Evolutionary conservation across 306 rosid genomes (phyloP).

Genomic region (Clitoria ternatea): DNA sequence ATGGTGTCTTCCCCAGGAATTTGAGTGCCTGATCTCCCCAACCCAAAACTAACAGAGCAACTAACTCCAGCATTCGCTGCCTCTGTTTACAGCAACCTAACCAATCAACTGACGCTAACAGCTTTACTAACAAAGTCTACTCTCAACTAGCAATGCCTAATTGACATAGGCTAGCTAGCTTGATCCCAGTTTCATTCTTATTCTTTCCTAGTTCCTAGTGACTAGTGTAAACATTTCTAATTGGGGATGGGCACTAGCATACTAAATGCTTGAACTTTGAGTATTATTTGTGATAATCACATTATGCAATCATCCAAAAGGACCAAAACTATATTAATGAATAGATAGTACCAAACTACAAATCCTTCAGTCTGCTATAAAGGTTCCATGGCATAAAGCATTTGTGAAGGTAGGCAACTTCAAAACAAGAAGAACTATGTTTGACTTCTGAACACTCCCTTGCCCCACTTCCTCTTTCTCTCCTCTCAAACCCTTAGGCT

Average conservation of each 20-base stretch:
- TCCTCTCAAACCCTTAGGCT: not conserved
- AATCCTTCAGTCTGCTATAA: too few relatives aligned
- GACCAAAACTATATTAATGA: not conserved
- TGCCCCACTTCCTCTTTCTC: not conserved
- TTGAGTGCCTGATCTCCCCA: not conserved
- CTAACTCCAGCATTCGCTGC: not conserved
- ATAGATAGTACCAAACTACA: not conserved
- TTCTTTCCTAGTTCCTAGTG: not conserved
- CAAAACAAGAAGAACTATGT: not conserved
- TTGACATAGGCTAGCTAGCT: not conserved
- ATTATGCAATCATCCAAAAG: not conserved
- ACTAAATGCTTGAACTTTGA: not conserved
- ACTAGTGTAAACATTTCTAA: not conserved
- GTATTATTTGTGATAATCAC: not conserved
- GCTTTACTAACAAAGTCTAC: not conserved
- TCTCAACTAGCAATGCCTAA: not conserved
- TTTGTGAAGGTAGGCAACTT: not conserved
- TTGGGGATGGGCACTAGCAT: not conserved
- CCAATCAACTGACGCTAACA: not conserved
- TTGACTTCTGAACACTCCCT: not conserved
- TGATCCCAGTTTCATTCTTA: not conserved
- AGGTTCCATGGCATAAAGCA: not conserved
- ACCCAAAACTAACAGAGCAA: not conserved
- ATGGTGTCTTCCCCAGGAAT: not conserved
- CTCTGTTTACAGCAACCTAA: constrained; percentile 1